A percentile compares a stretch with the other conserved stretches of the same genome.
phyloP scores from a whole-genome alignment of 176 grass and related monocot genomes.

The Cenchrus americanus region DNA sequence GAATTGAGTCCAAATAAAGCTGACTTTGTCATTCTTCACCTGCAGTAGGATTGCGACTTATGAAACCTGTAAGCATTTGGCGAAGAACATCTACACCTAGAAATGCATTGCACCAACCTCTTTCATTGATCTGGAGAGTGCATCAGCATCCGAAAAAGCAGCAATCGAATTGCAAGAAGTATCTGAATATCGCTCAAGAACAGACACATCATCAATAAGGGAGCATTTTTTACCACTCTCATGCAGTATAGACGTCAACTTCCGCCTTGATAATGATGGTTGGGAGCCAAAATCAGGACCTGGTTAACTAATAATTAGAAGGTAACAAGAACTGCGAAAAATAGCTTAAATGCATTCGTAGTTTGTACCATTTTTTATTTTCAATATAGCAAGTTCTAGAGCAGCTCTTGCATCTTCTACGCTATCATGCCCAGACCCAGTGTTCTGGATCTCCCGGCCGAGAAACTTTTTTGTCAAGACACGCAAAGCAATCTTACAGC shows the following conservation, averaged over 20 bases:
- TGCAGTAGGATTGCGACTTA: slow-evolving; percentile 47
- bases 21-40: slow-evolving; percentile 81
- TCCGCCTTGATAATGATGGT: slow-evolving; percentile 52
- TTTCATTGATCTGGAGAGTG: slow-evolving; percentile 81
- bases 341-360: slow-evolving; percentile 2
- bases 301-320: slow-evolving; percentile 52
- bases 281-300: slow-evolving; percentile 93
- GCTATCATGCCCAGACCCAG: slow-evolving; percentile 84
- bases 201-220: slow-evolving; percentile 69
- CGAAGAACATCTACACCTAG: neutral
- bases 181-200: slow-evolving; percentile 86
- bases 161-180: slow-evolving; percentile 85
- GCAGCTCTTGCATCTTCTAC: slow-evolving; percentile 92
- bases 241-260: slow-evolving; percentile 70
- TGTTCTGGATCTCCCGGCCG: slow-evolving; percentile 63
- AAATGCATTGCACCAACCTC: slow-evolving; percentile 56
- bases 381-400: slow-evolving; percentile 81
- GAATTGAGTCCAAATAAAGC: slow-evolving; percentile 91
- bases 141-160: slow-evolving; percentile 79
- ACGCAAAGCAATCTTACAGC: slow-evolving; percentile 81
- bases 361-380: slow-evolving; percentile 78
- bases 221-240: slow-evolving; percentile 75
- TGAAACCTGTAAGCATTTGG: slow-evolving; percentile 18
- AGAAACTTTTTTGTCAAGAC: slow-evolving; percentile 82
- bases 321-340: slow-evolving; percentile 6